Base-by-base conservation (phyloP, 2,329 filamentous ascomycete species). In the Clonostachys byssicola region DNA sequence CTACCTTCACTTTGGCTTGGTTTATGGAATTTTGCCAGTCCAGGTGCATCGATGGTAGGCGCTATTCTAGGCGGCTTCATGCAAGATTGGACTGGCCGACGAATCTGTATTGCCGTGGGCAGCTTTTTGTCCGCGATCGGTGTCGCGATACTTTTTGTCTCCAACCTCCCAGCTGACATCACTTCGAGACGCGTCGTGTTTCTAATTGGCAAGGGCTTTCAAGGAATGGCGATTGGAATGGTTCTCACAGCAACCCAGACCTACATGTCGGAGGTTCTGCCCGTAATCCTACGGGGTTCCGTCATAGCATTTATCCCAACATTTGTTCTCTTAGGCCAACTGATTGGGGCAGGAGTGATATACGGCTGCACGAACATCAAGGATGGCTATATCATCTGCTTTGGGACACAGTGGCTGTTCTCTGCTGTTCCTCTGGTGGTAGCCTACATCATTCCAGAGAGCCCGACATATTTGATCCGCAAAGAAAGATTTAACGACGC, bases 221-320 rank as follows among this genome's bases (percentile, higher is more conserved):
- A 74, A 47, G 73, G 74, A 9, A 56, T 67, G 42, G 62, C 69
- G 2, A 66, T 75, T 36, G 74, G 74, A 12, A 65, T 71, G 42
- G 60, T 74, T 46, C 69, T 70, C 58, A 61, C 66, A 36, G 65
- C 66, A 8, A 62, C 64, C 5, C 63, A 71, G 48, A 77, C 74
- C 0, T 77, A 76, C 59, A 67, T 76, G 52, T 76, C 73, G 13
- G 75, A 78, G 51, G 69, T 74, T n/a, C 57, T 72, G 1, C 73
- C 75, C 1, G 62, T 68, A 1, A 61, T 59, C 5, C 61, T 78
- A 8, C 64, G 75, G 35, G 75, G 71, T 3, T 67, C 74, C 1
- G 63, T 70, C 4, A 67, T 78, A 54, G 71, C 73, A 2, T 64
- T 77, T 41, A 71, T 77, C 45, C 74, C 75, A 5, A 68, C 70